phyloP scores from a whole-genome alignment of 2,329 filamentous ascomycete species.

The Aspergillus arachidicola region DNA sequence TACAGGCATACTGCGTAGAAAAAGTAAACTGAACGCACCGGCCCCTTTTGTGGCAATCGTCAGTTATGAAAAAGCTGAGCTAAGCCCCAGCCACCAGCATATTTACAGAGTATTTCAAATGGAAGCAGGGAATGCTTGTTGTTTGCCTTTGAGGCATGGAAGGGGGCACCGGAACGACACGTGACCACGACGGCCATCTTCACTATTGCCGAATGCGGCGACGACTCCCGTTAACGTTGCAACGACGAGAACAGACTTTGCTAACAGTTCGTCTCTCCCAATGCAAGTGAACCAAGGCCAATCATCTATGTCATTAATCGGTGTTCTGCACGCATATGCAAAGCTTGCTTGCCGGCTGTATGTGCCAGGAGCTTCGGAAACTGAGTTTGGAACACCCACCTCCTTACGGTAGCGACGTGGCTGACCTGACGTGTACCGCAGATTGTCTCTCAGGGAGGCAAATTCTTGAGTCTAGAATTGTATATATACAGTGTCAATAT shows the following conservation, averaged over 20 bases:
- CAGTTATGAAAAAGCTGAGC: background rate
- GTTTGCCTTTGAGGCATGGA: background rate
- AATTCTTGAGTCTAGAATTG: constrained; percentile 10
- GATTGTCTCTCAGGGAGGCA: background rate
- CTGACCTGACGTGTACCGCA: background rate
- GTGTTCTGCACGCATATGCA: background rate
- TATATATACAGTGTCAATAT: background rate
- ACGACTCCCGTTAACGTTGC: constrained; percentile 2
- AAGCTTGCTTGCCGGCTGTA: background rate
- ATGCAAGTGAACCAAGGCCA: background rate
- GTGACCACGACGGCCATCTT: background rate
- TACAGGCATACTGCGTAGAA: background rate
- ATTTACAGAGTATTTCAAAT: background rate
- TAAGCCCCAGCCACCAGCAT: background rate
- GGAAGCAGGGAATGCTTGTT: background rate
- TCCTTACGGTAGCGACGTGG: background rate
- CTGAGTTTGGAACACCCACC: background rate
- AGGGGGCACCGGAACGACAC: background rate
- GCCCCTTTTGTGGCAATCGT: background rate
- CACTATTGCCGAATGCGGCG: constrained; percentile 2
- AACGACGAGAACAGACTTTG: constrained; percentile 2
- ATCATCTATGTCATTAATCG: constrained; percentile 1
- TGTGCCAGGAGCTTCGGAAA: background rate
- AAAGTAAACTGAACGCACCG: background rate
- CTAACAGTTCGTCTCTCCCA: background rate